Evolutionary conservation across 1,284 basidiomycete genomes (phyloP).

Genomic region (Hypsizygus ulmarius): DNA sequence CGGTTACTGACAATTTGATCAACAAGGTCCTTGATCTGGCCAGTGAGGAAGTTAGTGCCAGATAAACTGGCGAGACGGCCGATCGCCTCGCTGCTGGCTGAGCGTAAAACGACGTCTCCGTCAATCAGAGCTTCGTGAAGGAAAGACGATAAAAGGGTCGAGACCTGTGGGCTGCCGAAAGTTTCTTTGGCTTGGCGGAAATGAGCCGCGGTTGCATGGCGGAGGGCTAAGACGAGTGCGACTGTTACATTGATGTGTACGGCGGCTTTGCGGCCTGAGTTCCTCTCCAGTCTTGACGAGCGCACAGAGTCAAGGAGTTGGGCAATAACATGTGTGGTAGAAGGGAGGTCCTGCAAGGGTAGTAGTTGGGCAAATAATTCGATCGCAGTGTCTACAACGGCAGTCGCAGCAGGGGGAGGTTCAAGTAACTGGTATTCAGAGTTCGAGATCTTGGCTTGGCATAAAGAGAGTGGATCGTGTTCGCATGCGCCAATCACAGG

Average conservation of each 20-base stretch:
- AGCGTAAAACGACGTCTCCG: conserved; percentile 75
- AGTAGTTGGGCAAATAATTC: conserved; percentile 83
- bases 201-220: conserved; percentile 52
- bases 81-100: conserved; percentile 86
- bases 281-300: conserved; percentile 84
- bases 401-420: conserved; percentile 76
- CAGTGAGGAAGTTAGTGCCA: conserved; percentile 82
- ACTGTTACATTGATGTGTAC: conserved; percentile 81
- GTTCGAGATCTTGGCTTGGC: conserved; percentile 47
- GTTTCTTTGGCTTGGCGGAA: conserved; percentile 64
- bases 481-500: conserved; percentile 86
- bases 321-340: conserved; percentile 66
- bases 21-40: conserved; percentile 89
- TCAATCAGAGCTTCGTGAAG: conserved; percentile 86
- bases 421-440: conserved; percentile 49
- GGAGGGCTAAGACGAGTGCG: conserved; percentile 77
- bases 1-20: conserved; percentile 97
- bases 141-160: conserved; percentile 67
- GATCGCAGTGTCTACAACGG: conserved; percentile 87
- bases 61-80: conserved; percentile 86
- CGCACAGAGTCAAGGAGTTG: conserved; percentile 70
- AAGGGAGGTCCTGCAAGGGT: conserved; percentile 72
- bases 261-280: conserved; percentile 86
- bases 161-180: conserved; percentile 69
- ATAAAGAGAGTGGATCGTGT: conserved; percentile 82